These are phyloP conservation scores for Polygonum maritimum DNA, from an alignment of 148 eudicot species.

Conservation along the genomic window DNA sequence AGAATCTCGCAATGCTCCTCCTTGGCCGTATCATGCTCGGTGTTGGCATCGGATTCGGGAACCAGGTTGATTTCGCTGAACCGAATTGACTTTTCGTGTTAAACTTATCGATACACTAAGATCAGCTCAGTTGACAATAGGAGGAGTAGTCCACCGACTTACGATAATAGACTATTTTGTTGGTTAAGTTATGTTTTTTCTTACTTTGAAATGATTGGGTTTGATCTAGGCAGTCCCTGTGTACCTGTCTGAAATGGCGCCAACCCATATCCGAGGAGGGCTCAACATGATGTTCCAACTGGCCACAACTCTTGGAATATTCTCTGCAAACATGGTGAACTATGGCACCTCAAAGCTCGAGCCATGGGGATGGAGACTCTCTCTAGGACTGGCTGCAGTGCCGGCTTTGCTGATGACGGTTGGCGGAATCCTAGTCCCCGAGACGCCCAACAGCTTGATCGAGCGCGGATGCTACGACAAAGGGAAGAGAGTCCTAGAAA, in stretches of 20 bases:
- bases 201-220: constrained; percentile 4
- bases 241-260: constrained; percentile 85
- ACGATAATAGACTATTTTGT: neutral
- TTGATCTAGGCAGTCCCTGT: constrained; percentile 59
- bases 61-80: constrained; percentile 37
- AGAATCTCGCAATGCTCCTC: constrained; percentile 62
- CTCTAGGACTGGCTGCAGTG: constrained; percentile 74
- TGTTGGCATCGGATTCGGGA: constrained; percentile 89
- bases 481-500: constrained; percentile 49
- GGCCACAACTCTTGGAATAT: constrained; percentile 82
- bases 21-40: constrained; percentile 88
- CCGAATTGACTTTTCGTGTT: neutral
- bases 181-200: neutral
- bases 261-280: constrained; percentile 74
- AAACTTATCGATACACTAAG: no score
- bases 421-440: constrained; percentile 71
- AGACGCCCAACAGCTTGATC: constrained; percentile 85
- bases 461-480: constrained; percentile 43
- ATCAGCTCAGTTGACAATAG: no score
- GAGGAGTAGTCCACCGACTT: no score
- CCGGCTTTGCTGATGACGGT: constrained; percentile 69
- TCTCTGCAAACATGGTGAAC: constrained; percentile 87
- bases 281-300: constrained; percentile 88
- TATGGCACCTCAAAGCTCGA: constrained; percentile 70
- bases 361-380: constrained; percentile 93